Percentiles rank a stretch among this genome's conserved stretches.
Evolutionary conservation across 2,329 filamentous ascomycete species (phyloP).

Genomic region (Nemania sp.): DNA sequence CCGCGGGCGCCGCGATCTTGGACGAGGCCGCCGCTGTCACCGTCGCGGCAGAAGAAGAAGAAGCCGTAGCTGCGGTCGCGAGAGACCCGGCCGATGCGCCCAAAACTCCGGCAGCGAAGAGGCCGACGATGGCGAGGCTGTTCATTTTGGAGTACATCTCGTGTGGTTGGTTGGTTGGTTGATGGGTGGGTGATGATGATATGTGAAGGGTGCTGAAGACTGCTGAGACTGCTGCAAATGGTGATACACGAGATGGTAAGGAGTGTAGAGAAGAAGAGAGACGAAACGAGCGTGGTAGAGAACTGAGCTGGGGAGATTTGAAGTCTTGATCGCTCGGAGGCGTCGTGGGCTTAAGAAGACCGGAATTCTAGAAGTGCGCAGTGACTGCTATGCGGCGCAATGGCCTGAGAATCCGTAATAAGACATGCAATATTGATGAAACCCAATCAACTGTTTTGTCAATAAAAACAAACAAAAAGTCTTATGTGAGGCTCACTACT

Average conservation of each 20-base stretch:
- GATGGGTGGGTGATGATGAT: slow-evolving; percentile 13
- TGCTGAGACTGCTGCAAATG: neutral
- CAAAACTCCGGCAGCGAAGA: slow-evolving; percentile 26
- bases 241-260: slow-evolving; percentile 2
- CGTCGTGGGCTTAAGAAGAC: slow-evolving; percentile 30
- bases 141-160: slow-evolving; percentile 41
- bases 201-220: too few relatives aligned
- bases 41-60: slow-evolving; percentile 11
- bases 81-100: neutral
- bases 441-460: slow-evolving; percentile 32
- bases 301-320: slow-evolving; percentile 4
- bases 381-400: slow-evolving; percentile 19
- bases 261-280: slow-evolving; percentile 7
- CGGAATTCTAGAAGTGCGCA: slow-evolving; percentile 19
- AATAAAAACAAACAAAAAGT: slow-evolving; percentile 35
- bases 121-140: slow-evolving; percentile 30
- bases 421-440: slow-evolving; percentile 38
- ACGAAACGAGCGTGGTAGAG: slow-evolving; percentile 21
- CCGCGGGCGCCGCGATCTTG: neutral
- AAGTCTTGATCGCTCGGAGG: slow-evolving; percentile 12
- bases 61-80: neutral
- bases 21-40: too few relatives aligned
- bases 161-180: neutral
- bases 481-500: slow-evolving; percentile 29
- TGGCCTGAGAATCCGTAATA: slow-evolving; percentile 37